Conservation (phyloP, 2,329 filamentous ascomycete species). For the Nigrospora oryzae region DNA sequence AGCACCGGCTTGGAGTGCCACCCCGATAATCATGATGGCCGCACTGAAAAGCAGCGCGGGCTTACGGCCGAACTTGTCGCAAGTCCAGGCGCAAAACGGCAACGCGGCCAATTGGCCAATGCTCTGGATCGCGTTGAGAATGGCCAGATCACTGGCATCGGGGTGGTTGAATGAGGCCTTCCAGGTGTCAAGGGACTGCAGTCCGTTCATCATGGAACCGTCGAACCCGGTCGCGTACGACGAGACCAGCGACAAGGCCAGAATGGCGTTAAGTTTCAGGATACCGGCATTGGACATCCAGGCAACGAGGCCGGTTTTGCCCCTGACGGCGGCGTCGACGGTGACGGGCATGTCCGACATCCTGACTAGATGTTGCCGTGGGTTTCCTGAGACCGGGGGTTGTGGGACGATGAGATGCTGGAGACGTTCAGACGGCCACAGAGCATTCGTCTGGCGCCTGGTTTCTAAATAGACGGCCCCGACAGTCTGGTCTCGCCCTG, state of each 20-base stretch:
- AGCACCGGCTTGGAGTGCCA: conserved; percentile 16
- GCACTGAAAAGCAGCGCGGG: conserved; percentile 23
- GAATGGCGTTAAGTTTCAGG: conserved; percentile 12
- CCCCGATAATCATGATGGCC: conserved; percentile 16
- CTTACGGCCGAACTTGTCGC: conserved; percentile 27
- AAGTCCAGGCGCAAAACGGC: conserved; percentile 25
- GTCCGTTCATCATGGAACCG: conserved; percentile 28
- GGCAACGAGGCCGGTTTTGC: conserved; percentile 6
- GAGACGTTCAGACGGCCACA: no score
- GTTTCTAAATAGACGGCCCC: no score
- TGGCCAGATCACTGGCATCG: conserved; percentile 23
- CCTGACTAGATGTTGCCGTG: no score
- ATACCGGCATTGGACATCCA: conserved; percentile 13
- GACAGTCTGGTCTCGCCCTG: no score
- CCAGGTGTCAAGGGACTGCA: conserved; percentile 32
- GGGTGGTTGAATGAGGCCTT: conserved; percentile 29
- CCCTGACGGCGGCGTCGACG: conserved; percentile 7
- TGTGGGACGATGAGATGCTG: no score
- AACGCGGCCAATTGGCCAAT: conserved; percentile 28
- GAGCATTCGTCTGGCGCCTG: no score
- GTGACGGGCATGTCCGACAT: conserved; percentile 4
- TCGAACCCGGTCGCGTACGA: conserved; percentile 17
- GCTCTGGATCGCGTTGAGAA: conserved; percentile 26
- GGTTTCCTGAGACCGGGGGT: no score
- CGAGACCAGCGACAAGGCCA: conserved; percentile 12